A percentile compares a stretch with the other conserved stretches of the same genome.
phyloP scores from a whole-genome alignment of 2,329 filamentous ascomycete genomes.

The Claviceps sp. region DNA sequence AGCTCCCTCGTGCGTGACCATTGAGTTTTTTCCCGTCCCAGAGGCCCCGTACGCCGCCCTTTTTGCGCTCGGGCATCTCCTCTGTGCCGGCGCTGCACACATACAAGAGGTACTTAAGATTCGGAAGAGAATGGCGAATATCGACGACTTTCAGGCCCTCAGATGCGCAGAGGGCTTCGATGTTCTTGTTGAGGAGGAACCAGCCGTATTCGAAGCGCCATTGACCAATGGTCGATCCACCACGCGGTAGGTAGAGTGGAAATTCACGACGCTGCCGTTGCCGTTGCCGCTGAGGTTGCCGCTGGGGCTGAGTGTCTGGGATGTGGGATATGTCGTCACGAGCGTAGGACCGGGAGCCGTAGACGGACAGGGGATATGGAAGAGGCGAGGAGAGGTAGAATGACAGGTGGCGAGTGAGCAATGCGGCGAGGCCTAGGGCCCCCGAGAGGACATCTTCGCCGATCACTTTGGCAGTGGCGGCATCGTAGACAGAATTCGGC shows the following conservation, averaged over 20 bases:
- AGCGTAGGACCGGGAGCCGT: constrained; percentile 62
- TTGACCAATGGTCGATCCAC: constrained; percentile 51
- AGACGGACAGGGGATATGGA: constrained; percentile 63
- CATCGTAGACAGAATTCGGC: constrained; percentile 67
- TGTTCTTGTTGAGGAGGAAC: constrained; percentile 92
- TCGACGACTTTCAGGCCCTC: constrained; percentile 73
- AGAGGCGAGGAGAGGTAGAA: constrained; percentile 69
- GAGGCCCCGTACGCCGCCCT: constrained; percentile 46
- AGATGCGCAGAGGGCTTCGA: constrained; percentile 53
- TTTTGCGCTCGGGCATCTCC: constrained; percentile 47
- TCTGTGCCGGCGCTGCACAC: constrained; percentile 69
- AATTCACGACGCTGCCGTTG: constrained; percentile 50
- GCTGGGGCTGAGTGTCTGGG: constrained; percentile 30
- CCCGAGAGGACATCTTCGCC: constrained; percentile 65
- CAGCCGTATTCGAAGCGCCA: constrained; percentile 95
- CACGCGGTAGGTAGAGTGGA: constrained; percentile 56
- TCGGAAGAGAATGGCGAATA: constrained; percentile 81
- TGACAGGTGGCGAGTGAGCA: constrained; percentile 62
- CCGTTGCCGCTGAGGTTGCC: constrained; percentile 21
- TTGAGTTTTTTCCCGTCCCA: constrained; percentile 36
- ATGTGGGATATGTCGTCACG: constrained; percentile 58
- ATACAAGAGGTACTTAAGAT: constrained; percentile 85
- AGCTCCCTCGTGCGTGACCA: constrained; percentile 12
- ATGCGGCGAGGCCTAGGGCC: constrained; percentile 66
- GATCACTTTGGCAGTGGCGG: constrained; percentile 26